phyloP scores from a whole-genome alignment of 2,329 filamentous ascomycete genomes.

The Pestalotiopsis fici region DNA sequence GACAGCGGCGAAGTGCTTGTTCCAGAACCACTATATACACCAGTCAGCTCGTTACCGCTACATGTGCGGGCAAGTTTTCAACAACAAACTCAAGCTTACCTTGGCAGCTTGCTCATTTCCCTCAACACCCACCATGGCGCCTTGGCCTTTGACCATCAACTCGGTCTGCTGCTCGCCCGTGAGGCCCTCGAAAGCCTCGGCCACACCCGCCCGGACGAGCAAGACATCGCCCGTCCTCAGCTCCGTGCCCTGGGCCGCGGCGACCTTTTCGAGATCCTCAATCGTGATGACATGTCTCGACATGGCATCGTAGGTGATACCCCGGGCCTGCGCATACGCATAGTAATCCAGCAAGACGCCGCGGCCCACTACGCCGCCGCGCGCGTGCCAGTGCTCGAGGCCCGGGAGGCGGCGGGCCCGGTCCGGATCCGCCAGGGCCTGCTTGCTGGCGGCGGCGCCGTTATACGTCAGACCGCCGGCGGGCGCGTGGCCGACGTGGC shows the following conservation, averaged over 20 bases:
- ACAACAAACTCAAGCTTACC: neutral
- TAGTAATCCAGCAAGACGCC: conserved; percentile 56
- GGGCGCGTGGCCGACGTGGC: conserved; percentile 11
- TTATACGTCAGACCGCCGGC: conserved; percentile 6
- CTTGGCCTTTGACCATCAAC: conserved; percentile 23
- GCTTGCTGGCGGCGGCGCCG: conserved; percentile 4
- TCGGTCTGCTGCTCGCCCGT: conserved; percentile 19
- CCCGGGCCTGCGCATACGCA: conserved; percentile 40
- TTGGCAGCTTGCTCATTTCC: conserved; percentile 47
- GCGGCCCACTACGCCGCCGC: conserved; percentile 49
- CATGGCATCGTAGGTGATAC: conserved; percentile 38
- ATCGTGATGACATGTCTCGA: conserved; percentile 42
- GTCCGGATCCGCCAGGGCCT: conserved; percentile 5
- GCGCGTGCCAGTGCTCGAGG: conserved; percentile 13
- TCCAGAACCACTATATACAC: conserved; percentile 55
- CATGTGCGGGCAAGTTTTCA: neutral
- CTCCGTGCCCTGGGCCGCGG: conserved; percentile 40
- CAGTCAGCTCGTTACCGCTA: neutral
- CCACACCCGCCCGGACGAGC: conserved; percentile 51
- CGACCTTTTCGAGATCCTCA: conserved; percentile 42
- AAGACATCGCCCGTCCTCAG: conserved; percentile 56
- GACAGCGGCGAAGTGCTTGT: conserved; percentile 55
- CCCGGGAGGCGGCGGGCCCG: neutral
- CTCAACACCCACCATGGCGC: conserved; percentile 44
- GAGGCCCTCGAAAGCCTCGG: conserved; percentile 36